Percentiles rank a stretch among this genome's conserved stretches.
phyloP scores from a whole-genome alignment of 768 basidiomycete species.

The Auriscalpium orientale region DNA sequence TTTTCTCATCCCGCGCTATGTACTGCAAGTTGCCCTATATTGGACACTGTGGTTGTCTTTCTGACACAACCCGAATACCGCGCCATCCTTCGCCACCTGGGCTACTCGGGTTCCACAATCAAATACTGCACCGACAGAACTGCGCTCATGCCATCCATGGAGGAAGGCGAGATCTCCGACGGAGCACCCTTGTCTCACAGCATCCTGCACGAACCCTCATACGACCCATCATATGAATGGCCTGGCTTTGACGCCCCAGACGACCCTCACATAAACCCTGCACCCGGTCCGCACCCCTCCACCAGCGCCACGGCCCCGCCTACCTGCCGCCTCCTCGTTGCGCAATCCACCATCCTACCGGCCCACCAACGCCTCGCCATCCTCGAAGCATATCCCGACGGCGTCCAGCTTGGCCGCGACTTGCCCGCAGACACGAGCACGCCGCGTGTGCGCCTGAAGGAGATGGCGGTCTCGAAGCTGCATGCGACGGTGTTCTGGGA shows the following conservation, averaged over 20 bases:
- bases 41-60: too few relatives aligned
- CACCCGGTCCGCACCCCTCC: not conserved
- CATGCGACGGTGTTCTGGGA: slow-evolving; percentile 77
- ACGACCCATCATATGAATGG: slow-evolving; percentile 57
- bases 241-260: slow-evolving; percentile 31
- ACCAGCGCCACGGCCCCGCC: slow-evolving; percentile 3
- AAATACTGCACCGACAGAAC: not conserved
- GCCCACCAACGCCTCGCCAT: slow-evolving; percentile 45
- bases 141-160: slow-evolving; percentile 9
- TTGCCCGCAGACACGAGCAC: slow-evolving; percentile 41
- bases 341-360: slow-evolving; percentile 39
- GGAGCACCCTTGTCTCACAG: slow-evolving; percentile 5
- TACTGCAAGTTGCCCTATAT: too few relatives aligned
- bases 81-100: not conserved
- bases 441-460: slow-evolving; percentile 68
- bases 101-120: not conserved
- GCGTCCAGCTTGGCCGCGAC: slow-evolving; percentile 68
- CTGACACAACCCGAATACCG: too few relatives aligned
- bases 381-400: slow-evolving; percentile 52
- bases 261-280: not conserved
- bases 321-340: slow-evolving; percentile 33
- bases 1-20: too few relatives aligned
- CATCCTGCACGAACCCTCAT: slow-evolving; percentile 11
- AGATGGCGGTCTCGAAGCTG: slow-evolving; percentile 77
- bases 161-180: slow-evolving; percentile 18